Evolutionary conservation across 176 grass and related monocot species (phyloP).

Genomic region (Cenchrus fungigraminus): DNA sequence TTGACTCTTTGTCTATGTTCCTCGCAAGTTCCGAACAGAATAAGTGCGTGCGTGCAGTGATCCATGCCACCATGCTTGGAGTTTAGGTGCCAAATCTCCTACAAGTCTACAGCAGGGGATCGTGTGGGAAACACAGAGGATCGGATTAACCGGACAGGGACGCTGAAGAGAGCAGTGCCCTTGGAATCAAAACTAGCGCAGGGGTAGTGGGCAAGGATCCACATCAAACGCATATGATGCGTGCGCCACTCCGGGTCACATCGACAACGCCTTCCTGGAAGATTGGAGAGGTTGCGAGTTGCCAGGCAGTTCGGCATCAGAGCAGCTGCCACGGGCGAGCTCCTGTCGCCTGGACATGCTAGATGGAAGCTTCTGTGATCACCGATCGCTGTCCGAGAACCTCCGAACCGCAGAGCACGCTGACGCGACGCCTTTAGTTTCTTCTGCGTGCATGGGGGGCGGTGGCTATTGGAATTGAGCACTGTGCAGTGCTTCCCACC

Average conservation of each 20-base stretch:
- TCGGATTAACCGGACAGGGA: neutral
- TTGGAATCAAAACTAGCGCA: neutral
- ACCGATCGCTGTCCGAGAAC: neutral
- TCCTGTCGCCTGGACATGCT: neutral
- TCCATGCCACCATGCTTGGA: neutral
- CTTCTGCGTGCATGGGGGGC: neutral
- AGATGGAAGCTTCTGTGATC: neutral
- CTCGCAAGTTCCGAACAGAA: conserved; percentile 8
- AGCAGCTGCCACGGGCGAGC: neutral
- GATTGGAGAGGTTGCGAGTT: neutral
- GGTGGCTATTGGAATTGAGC: neutral
- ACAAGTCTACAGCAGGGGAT: neutral
- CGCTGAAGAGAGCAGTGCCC: too few species aligned
- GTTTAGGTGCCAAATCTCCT: too few species aligned
- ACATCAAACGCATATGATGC: neutral
- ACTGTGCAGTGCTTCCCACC: neutral
- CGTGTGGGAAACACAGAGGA: neutral
- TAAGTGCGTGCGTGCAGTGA: neutral
- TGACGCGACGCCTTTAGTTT: neutral
- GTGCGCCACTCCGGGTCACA: neutral
- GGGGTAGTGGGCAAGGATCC: neutral
- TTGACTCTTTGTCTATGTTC: neutral
- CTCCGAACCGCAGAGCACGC: neutral
- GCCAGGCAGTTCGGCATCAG: neutral
- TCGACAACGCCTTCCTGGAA: conserved; percentile 1